Evolutionary conservation across 331 rosid genomes (phyloP), one percentile per base, ranked within the genome.

Genomic region (Saraca asoca): DNA sequence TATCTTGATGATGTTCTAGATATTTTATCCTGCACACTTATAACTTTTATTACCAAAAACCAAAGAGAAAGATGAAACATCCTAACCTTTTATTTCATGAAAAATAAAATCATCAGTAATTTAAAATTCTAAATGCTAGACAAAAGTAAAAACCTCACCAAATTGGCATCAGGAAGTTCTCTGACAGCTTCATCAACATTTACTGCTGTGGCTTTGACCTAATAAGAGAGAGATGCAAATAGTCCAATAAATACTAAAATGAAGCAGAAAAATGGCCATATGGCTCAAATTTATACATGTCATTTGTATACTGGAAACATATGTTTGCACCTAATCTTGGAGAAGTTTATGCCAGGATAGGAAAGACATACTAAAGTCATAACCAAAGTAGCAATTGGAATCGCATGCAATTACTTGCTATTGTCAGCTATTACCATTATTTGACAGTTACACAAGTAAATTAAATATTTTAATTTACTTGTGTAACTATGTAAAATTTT

Each of bases 151-250:
- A 88, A 84, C 87, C 91, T 85, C 90, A 93, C 98, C 98, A 66
- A 86, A 78, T 93, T 93, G 79, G 98, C 97, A 81, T 90, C 97
- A 31, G 98, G 98, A 84, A 93, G 98, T 80, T 93, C 98, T 56
- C 97, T 80, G 34, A 93, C 97, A 79, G 97, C 98, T 62, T 69
- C 93, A 62, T 83, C 79, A 69, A 93, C 96, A 81, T 85, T 90
- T 81, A 68, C 90, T 56, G 98, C 97, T 0, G 95, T 86, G 58
- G 88, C 85, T 90, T 86, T 93, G 44, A 88, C 98, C 98, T 93
- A 75, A 70, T 58, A 74, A 49, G 33, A 39, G 69, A 74, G 12
- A 16, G 31, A 55, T 54, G 31, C 69, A 68, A 35, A 64, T 48
- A 57, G 20, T 64, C 6, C 12, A 57, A 41, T 52, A 72, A n/a